Evolutionary conservation across 495 filamentous ascomycete species (phyloP).

Genomic region (Trichocladium uniseriatum): DNA sequence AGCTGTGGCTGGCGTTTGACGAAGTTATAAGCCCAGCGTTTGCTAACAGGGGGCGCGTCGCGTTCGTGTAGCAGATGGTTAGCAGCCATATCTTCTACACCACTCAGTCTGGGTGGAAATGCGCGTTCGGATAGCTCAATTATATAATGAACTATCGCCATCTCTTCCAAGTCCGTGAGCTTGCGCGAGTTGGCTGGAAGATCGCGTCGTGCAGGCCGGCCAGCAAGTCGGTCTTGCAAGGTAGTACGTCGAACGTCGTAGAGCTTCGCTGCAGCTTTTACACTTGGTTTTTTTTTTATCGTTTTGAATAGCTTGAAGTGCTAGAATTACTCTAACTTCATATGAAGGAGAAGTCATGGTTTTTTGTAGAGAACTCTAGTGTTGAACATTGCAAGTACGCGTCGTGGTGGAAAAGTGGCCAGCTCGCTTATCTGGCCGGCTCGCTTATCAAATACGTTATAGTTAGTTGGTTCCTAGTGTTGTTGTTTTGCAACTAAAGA

Average conservation of each 20-base stretch:
- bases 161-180: slow-evolving; percentile 7
- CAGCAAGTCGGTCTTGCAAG: background rate
- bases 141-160: slow-evolving; percentile 8
- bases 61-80: background rate
- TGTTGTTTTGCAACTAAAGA: background rate
- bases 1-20: too few relatives aligned
- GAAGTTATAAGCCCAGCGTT: too few relatives aligned
- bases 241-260: background rate
- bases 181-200: slow-evolving; percentile 1
- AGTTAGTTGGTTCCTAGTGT: background rate
- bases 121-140: slow-evolving; percentile 2
- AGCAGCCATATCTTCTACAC: slow-evolving; percentile 6
- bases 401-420: background rate
- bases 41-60: too few relatives aligned
- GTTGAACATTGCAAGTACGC: background rate
- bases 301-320: slow-evolving; percentile 1
- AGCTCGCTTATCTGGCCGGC: too few relatives aligned
- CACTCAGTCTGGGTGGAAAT: background rate
- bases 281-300: background rate
- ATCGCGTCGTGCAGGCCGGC: slow-evolving; percentile 3
- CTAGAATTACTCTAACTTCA: background rate
- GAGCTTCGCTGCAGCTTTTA: slow-evolving; percentile 1
- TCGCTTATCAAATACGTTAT: background rate
- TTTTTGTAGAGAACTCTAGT: background rate
- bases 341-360: slow-evolving; percentile 2